Base-by-base conservation (phyloP, 495 filamentous ascomycete species). In the Friedmanniomyces endolithicus region DNA sequence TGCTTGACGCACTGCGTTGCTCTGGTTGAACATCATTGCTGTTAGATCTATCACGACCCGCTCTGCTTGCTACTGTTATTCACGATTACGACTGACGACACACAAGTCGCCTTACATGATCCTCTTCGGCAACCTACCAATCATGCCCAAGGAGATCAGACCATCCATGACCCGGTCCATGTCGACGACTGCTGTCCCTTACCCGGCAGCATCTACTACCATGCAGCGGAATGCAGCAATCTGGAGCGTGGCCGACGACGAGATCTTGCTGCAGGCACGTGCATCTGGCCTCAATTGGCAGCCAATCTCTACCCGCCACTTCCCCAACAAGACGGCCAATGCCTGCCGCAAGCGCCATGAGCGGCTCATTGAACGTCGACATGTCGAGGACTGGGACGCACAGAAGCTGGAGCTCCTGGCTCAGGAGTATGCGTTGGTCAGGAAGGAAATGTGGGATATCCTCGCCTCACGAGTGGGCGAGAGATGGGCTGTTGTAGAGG, bases 301-400 rank as follows among this genome's bases (percentile, higher is more conserved):
- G 46, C 78, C 82, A 47, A 87, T 88, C 61, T 79, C 84, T 53
- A 71, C 71, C 53, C 74, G 73, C 46, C 76, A 82, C 64, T 88
- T 88, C 64, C 83, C 82, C 2, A 70, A 67, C 61, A 88, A 88
- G 70, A 83, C 84, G 6, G 75, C 82, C 29, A 88, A 88, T 66
- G 84, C 85, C 25, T 88, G 85, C 69, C 82, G 85, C 16, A 88
- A 88, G 65, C 74, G 85, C 40, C 82, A 87, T 63, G 85, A 88
- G 68, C 71, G 85, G 20, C 68, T 88, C 55, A 80, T 87, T 77
- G 83, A 85, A 65, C 74, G 78, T 55, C 55, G 62, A 52, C 78
- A 76, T 39, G 68, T 61, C 20, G 82, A 84, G 58, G 80, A 83
- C 55, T 87, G 83, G 76, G 82, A 86, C 64, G 75, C 73, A 39